Base-by-base conservation (phyloP, 1,284 basidiomycete genomes). In the Microbotryomycetes sp. region DNA sequence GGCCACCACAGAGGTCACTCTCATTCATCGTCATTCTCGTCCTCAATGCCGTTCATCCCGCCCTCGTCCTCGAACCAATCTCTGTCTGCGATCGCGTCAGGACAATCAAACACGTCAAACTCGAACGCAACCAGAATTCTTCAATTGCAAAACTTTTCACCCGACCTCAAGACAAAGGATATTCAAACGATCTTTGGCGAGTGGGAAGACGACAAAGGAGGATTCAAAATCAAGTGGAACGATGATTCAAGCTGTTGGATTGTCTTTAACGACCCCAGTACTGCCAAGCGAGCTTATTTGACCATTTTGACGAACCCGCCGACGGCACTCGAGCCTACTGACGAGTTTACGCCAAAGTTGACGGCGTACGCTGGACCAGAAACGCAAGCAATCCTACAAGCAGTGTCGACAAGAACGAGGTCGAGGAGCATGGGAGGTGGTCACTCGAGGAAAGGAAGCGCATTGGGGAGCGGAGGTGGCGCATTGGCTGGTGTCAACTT, bases 211-310 rank as follows among this genome's bases (percentile, higher is more conserved):
- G 80, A 85, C 51, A 85, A 81, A 62, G 92, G 92, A 45, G 94
- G 93, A 21, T 97, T 96, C 81, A 91, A 92, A 80, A 96, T 99
- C 77, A 98, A 98, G 76, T 99, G 94, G 94, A 84, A 86, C 70
- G 91, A 99, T 76, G 94, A 99, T 76, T 92, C 89, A 51, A 93
- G 89, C 73, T 88, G 94, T 48, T 80, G 96, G 73, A 87, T 97
- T 73, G 92, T 99, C 66, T 99, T 99, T 75, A 83, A 84, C 47
- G 81, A 82, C 65, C 74, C 81, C 11, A 72, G 73, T 30, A 54
- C 75, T 87, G 88, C 88, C 61, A 98, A 98, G 78, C 88, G 90
- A 71, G 94, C 94, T 59, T 98, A 97, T 79, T 84, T 97, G 46
- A 82, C 85, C 63, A 84, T 89, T 41, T 81, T 96, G 70, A 87